A percentile compares a stretch with the other conserved stretches of the same genome.
phyloP scores from a whole-genome alignment of 345 rosid species.

The Hibiscus syriacus region DNA sequence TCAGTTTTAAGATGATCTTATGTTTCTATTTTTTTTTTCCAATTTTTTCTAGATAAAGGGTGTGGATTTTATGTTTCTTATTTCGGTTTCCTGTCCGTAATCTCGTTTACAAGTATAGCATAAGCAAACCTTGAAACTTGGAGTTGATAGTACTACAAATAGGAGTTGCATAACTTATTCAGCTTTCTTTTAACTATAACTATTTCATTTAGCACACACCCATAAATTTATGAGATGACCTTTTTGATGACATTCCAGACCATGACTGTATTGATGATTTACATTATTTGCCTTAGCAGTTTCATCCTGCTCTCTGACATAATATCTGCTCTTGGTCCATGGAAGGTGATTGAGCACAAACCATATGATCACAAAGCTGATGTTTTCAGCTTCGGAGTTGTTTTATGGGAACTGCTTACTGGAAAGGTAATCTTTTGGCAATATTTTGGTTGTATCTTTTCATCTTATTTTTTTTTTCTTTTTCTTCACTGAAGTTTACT shows the following conservation, averaged over 20 bases:
- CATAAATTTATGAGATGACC: background rate
- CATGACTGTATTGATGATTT: background rate
- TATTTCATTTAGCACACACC: background rate
- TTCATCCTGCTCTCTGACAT: conserved; percentile 13
- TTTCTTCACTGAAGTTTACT: background rate
- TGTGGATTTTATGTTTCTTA: background rate
- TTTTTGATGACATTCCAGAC: background rate
- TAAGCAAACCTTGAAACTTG: background rate
- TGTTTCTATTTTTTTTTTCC: background rate
- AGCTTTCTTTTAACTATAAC: background rate
- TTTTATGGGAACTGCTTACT: conserved; percentile 62
- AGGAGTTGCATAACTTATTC: background rate
- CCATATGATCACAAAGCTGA: conserved; percentile 57
- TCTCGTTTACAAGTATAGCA: conserved; percentile 2
- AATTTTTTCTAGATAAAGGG: background rate
- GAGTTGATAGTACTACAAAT: conserved; percentile 2
- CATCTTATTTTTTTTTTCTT: background rate
- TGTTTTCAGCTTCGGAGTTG: conserved; percentile 56
- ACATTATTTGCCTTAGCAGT: conserved; percentile 3
- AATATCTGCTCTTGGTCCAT: conserved; percentile 17
- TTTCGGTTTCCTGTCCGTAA: conserved; percentile 3
- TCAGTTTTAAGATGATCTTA: background rate
- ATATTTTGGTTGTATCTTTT: background rate
- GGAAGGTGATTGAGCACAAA: conserved; percentile 58
- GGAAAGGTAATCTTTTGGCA: conserved; percentile 39